These are phyloP conservation scores for Rhizopogon vinicolor DNA, from an alignment of 768 basidiomycete species.

Conservation along the genomic window DNA sequence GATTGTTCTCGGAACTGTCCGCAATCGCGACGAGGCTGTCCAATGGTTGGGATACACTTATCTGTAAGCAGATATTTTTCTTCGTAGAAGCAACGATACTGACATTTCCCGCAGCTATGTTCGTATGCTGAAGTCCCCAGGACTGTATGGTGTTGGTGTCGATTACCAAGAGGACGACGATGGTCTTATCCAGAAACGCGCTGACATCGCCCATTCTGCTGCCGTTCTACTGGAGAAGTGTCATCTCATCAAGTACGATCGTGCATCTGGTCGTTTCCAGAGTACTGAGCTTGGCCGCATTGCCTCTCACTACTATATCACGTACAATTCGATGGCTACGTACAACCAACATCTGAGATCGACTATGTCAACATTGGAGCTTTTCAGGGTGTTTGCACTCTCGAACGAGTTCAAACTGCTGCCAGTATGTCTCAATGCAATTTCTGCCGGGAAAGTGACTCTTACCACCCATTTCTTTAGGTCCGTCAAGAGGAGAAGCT, in stretches of 20 bases:
- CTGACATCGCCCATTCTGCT: slow-evolving; percentile 90
- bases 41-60: slow-evolving; percentile 98
- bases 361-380: slow-evolving; percentile 82
- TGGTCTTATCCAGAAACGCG: slow-evolving; percentile 85
- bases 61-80: slow-evolving; percentile 46
- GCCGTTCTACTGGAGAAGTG: slow-evolving; percentile 93
- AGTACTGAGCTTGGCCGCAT: slow-evolving; percentile 92
- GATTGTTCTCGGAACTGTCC: slow-evolving; percentile 89
- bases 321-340: slow-evolving; percentile 91
- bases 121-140: slow-evolving; percentile 88
- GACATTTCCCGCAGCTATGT: slow-evolving; percentile 53
- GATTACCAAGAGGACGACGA: slow-evolving; percentile 90
- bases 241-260: slow-evolving; percentile 91
- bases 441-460: background rate
- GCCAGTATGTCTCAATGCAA: slow-evolving; percentile 43
- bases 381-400: slow-evolving; percentile 93
- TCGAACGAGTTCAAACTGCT: slow-evolving; percentile 94
- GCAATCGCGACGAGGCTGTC: slow-evolving; percentile 95
- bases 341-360: slow-evolving; percentile 93
- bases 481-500: slow-evolving; percentile 83
- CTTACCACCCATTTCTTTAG: slow-evolving; percentile 18
- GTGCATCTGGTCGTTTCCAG: slow-evolving; percentile 82
- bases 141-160: slow-evolving; percentile 79
- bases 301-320: slow-evolving; percentile 93
- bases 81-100: slow-evolving; percentile 2